phyloP scores from a whole-genome alignment of 2,329 filamentous ascomycete genomes.

The Pseudonectria foliicola region DNA sequence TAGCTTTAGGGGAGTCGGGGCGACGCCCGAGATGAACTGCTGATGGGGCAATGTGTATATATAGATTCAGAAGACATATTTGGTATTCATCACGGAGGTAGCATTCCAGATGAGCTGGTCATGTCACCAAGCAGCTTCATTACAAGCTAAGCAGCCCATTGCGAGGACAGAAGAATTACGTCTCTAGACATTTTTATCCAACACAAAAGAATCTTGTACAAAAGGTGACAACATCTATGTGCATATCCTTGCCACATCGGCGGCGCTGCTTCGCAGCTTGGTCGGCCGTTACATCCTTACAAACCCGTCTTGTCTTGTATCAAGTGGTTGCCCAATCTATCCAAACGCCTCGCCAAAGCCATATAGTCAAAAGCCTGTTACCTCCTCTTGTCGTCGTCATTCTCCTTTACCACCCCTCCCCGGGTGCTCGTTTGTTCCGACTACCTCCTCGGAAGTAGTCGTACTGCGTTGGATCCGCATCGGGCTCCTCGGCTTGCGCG shows the following conservation, averaged over 20 bases:
- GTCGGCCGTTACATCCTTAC: background rate
- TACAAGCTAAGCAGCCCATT: too few relatives aligned
- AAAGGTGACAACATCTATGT: constrained; percentile 8
- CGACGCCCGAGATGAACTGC: background rate
- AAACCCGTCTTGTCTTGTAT: background rate
- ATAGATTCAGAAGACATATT: too few relatives aligned
- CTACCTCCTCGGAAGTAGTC: constrained; percentile 47
- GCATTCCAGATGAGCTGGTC: too few relatives aligned
- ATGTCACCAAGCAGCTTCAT: too few relatives aligned
- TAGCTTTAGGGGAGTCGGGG: constrained; percentile 5
- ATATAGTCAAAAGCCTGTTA: constrained; percentile 1
- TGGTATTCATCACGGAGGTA: too few relatives aligned
- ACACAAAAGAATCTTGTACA: background rate
- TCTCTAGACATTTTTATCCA: too few relatives aligned
- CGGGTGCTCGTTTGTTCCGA: constrained; percentile 24
- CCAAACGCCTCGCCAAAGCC: constrained; percentile 22
- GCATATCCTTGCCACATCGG: background rate
- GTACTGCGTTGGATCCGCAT: constrained; percentile 42
- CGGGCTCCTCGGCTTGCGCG: constrained; percentile 41
- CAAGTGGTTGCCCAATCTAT: constrained; percentile 16
- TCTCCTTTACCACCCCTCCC: constrained; percentile 31
- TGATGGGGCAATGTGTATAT: too few relatives aligned
- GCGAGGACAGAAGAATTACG: too few relatives aligned
- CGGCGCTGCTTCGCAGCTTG: too few relatives aligned
- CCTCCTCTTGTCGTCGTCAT: background rate